Evolutionary conservation across 2,329 filamentous ascomycete genomes (phyloP), one percentile per base, ranked within the genome.

Genomic region (Fusarium caatingaense): DNA sequence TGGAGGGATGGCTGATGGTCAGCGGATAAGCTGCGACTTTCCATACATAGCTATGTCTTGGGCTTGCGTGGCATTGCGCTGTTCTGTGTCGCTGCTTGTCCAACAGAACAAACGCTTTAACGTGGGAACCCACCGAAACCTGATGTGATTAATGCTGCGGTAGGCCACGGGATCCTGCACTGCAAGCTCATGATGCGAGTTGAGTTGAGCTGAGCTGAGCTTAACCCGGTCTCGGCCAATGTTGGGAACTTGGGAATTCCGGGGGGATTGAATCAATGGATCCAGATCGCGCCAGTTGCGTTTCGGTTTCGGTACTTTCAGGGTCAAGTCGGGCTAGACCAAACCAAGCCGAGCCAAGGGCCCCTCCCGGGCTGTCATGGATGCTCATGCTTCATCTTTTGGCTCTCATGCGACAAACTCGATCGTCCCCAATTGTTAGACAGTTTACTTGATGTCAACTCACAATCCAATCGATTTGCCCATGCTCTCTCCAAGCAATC

Each of bases 381-480:
- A 27, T n/a, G 51, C 45, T 66, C 68, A 65, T 66, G 60, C 55
- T 46, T 62, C 37, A 44, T 66, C 64, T 65, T 64, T 56, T 71
- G 64, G 68, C 45, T 68, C 68, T 71, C 68, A 61, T 59, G 56
- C 66, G 60, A 71, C 54, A 55, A 58, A 46, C 20, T 46, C 23
- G 37, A 28, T 28, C 23, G 34, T 49, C 46, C 48, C 47, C 64
- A 55, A 58, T 66, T 57, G 49, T 66, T 56, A 53, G 62, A 44
- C 23, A 16, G n/a, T 42, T 57, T 63, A 40, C 47, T 46, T 46
- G 32, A 40, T 32, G 45, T 34, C 23, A 46, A 41, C 56, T 56
- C 64, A 60, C 54, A 69, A 64, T 50, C 69, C 69, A 71, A 71
- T 69, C 54, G 40, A 57, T 60, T 59, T n/a, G 27, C 46, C 56